Evolutionary conservation across 192 early-diverging fungal genomes (phyloP).

Genomic region (Coemansia furcata): DNA sequence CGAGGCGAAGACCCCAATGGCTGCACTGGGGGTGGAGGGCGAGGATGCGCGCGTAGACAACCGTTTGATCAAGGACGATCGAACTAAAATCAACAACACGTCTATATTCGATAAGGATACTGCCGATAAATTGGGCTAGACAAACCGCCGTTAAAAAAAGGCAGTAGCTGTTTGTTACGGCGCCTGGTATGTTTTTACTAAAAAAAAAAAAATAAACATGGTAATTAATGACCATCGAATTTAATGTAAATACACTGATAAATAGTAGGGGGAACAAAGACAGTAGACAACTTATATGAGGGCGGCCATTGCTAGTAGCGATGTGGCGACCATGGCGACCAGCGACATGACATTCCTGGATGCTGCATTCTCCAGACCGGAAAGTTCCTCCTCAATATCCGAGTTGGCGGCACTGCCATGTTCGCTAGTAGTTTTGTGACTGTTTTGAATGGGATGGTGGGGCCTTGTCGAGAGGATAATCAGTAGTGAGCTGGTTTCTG

Average conservation of each 20-base stretch:
- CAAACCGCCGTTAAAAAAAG: not conserved
- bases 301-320: not conserved
- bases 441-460: not conserved
- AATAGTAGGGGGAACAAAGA: not conserved
- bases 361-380: constrained; percentile 36
- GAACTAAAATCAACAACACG: constrained; percentile 18
- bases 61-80: constrained; percentile 61
- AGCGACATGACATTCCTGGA: constrained; percentile 32
- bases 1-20: constrained; percentile 85
- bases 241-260: not conserved
- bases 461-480: not conserved
- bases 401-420: constrained; percentile 7
- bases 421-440: constrained; percentile 1
- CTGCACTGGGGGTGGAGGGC: constrained; percentile 87
- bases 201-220: not conserved
- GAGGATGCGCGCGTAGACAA: constrained; percentile 82
- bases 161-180: constrained; percentile 2
- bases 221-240: not conserved
- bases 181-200: not conserved
- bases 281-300: not conserved
- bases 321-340: constrained; percentile 22
- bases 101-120: not conserved
- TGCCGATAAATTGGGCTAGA: constrained; percentile 32
- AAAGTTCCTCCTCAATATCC: constrained; percentile 28
- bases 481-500: not conserved